Percentiles rank a stretch among this genome's conserved stretches.
Conservation (phyloP, 345 rosid genomes). For the Citrus unshiu region DNA sequence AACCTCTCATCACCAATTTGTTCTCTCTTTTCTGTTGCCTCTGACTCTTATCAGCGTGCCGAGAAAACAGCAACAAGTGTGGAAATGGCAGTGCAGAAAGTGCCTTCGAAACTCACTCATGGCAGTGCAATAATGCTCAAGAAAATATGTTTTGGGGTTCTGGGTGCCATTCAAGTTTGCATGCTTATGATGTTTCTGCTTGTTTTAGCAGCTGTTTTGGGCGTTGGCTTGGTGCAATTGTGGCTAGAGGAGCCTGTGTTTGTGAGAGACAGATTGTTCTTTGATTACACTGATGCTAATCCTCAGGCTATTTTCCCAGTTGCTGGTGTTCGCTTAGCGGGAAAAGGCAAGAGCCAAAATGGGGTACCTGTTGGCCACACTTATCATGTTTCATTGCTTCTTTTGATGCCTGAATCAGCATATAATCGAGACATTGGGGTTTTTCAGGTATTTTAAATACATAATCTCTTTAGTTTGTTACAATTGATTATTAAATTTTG, state of each 20-base stretch:
- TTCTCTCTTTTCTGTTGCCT: conserved; percentile 31
- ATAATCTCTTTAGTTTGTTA: no score
- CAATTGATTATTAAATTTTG: no score
- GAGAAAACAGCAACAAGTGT: conserved; percentile 25
- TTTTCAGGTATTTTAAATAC: conserved; percentile 49
- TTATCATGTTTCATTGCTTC: conserved; percentile 42
- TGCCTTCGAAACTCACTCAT: conserved; percentile 22
- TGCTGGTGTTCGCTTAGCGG: not conserved
- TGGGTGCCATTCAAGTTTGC: conserved; percentile 54
- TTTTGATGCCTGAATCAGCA: conserved; percentile 83
- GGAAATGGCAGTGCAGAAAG: conserved; percentile 34
- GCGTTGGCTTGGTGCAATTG: conserved; percentile 48
- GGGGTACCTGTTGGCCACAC: conserved; percentile 63
- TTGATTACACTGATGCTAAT: conserved; percentile 60
- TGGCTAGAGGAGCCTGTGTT: conserved; percentile 70
- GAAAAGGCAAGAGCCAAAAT: not conserved
- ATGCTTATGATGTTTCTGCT: conserved; percentile 39
- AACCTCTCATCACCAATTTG: conserved; percentile 48
- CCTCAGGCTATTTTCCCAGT: conserved; percentile 52
- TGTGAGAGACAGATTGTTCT: conserved; percentile 49
- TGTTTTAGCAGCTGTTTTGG: conserved; percentile 44
- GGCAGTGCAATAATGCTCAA: conserved; percentile 18
- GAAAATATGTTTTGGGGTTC: conserved; percentile 46
- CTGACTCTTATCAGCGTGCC: conserved; percentile 52
- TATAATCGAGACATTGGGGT: conserved; percentile 57